Evolutionary conservation across 129 eudicot species (phyloP), one percentile per base, ranked within the genome.

Genomic region (Artemisia tridentata): DNA sequence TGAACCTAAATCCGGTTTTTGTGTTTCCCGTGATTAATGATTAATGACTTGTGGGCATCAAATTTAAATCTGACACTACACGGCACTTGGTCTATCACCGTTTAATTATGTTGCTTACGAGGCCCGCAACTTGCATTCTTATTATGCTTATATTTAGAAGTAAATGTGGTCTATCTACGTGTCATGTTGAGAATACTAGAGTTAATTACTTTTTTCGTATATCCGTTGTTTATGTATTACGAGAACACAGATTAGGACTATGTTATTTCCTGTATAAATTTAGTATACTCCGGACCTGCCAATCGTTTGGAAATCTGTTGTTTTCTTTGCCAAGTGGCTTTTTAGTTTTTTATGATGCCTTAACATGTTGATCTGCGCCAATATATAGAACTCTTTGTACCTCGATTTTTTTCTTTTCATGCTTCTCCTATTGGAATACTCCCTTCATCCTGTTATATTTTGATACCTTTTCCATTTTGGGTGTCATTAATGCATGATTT

Each of bases 381-480:
- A 21, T 19, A 14, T 25, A 25, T 68, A 29, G 31, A 41, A 7
- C 23, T 17, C 58, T 47, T 53, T 18, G 17, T 17, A 15, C 62
- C 23, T 52, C 38, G 6, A 5, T 15, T 31, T 43, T 43, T 25
- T 68, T 51, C 52, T 17, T 56, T 68, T 50, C 48, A 13, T 25
- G 49, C 50, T 23, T 58, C 59, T 60, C 48, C 5, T 62, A 11
- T n/a, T 59, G 27, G 57, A n/a, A 20, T 21, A 58, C 58, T 59
- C 59, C 43, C 48, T 58, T 59, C 67, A 46, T 72, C 50, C 19
- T 72, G 60, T 49, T 72, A 51, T 38, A 61, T 60, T 15, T 61
- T 61, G 21, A 29, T 41, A 49, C 9, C 7, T 7, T 50, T 73
- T 73, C 76, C 29, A 25, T 46, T 46, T 47, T 31, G 68, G 59